Evolutionary conservation across 179 eudicot species (phyloP), one percentile per base, ranked within the genome.

Genomic region (Silene coronaria): DNA sequence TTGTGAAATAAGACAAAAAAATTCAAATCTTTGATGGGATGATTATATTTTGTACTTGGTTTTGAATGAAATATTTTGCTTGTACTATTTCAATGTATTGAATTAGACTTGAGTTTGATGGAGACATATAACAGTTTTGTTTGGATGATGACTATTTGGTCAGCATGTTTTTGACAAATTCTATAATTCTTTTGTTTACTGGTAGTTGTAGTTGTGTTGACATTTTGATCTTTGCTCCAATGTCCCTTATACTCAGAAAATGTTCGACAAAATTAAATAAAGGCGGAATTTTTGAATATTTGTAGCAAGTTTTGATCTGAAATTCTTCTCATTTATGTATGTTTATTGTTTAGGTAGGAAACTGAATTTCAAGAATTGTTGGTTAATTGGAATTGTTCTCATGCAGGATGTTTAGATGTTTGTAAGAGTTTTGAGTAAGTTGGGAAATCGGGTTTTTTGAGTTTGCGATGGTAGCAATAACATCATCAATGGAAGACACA

Each of bases 401-500:
- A 30, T 78, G 76, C 75, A 82, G 84, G 79, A 58, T 60, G 22
- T 13, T 46, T 57, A 63, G 32, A 70, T 78, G 79, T 7, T 16
- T 53, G 61, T 73, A 0, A 24, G 36, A 57, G 21, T 63, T 21
- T 70, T 55, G 73, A 32, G 63, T 23, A 58, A 34, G 45, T 42
- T 38, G 28, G 53, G 30, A 34, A 60, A 32, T 75, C 28, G 59
- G 65, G 46, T 70, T 71, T 71, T 69, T 58, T 69, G 65, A 73
- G 58, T 30, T 78, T 75, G 51, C 42, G 65, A 75, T 82, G 82
- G 82, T 75, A 67, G 79, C 74, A 12, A 28, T 71, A 5, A 32
- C 86, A 70, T 48, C 86, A 64, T 19, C 83, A 59, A 80, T 78
- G 83, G 87, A 87, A 28, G 92, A 90, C 57, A 80, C 79, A 38